Evolutionary conservation across 2,329 filamentous ascomycete species (phyloP).

Genomic region (Rosellinia necatrix): DNA sequence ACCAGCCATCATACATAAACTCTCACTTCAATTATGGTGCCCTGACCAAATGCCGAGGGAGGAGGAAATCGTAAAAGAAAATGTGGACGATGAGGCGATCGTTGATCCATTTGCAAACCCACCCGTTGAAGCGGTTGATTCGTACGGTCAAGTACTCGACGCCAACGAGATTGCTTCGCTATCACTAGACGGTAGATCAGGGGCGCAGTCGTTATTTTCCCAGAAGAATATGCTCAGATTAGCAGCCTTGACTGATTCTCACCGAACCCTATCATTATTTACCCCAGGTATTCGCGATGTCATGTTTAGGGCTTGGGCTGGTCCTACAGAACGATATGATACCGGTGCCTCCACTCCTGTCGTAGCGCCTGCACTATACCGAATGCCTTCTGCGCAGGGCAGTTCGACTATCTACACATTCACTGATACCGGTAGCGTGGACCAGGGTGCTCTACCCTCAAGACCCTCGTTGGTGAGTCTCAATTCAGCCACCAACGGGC

Average conservation of each 20-base stretch:
- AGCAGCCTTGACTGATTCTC: slow-evolving; percentile 81
- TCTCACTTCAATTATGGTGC: slow-evolving; percentile 88
- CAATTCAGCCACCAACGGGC: slow-evolving; percentile 63
- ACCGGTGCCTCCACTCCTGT: slow-evolving; percentile 52
- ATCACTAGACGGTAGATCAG: slow-evolving; percentile 76
- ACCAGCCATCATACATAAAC: slow-evolving; percentile 90
- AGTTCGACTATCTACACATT: slow-evolving; percentile 71
- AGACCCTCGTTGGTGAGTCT: slow-evolving; percentile 69
- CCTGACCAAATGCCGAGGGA: slow-evolving; percentile 79
- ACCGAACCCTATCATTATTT: slow-evolving; percentile 87
- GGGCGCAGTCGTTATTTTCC: slow-evolving; percentile 89
- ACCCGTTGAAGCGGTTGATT: slow-evolving; percentile 81
- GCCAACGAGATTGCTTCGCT: slow-evolving; percentile 75
- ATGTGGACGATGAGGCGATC: slow-evolving; percentile 59
- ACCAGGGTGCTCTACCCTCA: slow-evolving; percentile 66
- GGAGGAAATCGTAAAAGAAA: slow-evolving; percentile 57
- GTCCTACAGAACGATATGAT: slow-evolving; percentile 73
- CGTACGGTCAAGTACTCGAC: slow-evolving; percentile 76
- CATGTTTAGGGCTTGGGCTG: slow-evolving; percentile 91
- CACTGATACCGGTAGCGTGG: slow-evolving; percentile 69
- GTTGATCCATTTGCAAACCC: slow-evolving; percentile 83
- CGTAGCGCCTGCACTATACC: slow-evolving; percentile 59
- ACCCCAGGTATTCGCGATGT: slow-evolving; percentile 89
- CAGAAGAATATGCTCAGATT: slow-evolving; percentile 90
- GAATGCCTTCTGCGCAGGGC: slow-evolving; percentile 66